phyloP scores from a whole-genome alignment of 345 rosid genomes.

The Turnera subulata region DNA sequence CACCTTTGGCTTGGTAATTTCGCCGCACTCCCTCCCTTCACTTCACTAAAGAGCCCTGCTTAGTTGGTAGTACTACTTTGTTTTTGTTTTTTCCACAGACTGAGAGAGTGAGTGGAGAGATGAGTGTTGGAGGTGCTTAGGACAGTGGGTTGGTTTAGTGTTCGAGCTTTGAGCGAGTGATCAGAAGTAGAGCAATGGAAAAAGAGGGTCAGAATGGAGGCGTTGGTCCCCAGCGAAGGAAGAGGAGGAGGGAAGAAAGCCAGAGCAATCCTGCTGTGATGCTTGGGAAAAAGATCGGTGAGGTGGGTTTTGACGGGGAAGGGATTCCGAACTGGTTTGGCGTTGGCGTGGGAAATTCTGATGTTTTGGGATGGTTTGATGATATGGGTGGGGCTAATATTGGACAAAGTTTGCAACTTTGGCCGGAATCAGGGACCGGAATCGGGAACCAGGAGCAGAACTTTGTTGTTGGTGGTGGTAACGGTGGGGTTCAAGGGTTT shows the following conservation, averaged over 20 bases:
- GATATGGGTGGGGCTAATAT: constrained; percentile 17
- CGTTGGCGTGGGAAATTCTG: constrained; percentile 12
- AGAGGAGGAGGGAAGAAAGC: constrained; percentile 12
- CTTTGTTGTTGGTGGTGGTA: constrained; percentile 5
- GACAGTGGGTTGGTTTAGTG: too few species aligned
- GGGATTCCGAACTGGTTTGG: constrained; percentile 15
- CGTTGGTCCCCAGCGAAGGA: constrained; percentile 9
- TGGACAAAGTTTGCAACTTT: constrained; percentile 19
- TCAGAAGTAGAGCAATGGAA: constrained; percentile 7
- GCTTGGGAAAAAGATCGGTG: neutral
- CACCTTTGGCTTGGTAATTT: too few species aligned
- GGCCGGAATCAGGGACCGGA: constrained; percentile 13
- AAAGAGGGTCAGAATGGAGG: constrained; percentile 15
- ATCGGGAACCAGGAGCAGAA: constrained; percentile 13
- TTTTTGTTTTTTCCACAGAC: too few species aligned
- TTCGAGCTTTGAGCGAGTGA: too few species aligned
- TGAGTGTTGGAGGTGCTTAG: too few species aligned
- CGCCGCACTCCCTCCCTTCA: too few species aligned
- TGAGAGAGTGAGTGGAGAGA: too few species aligned
- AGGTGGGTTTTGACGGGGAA: constrained; percentile 2
- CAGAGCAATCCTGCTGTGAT: constrained; percentile 2
- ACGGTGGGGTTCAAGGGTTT: constrained; percentile 14
- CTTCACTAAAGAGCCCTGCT: too few species aligned
- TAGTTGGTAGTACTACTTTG: too few species aligned
- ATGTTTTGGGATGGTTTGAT: constrained; percentile 18